Evolutionary conservation across 441 rosid species (phyloP), one percentile per base, ranked within the genome.

Genomic region (Aleurites moluccanus): DNA sequence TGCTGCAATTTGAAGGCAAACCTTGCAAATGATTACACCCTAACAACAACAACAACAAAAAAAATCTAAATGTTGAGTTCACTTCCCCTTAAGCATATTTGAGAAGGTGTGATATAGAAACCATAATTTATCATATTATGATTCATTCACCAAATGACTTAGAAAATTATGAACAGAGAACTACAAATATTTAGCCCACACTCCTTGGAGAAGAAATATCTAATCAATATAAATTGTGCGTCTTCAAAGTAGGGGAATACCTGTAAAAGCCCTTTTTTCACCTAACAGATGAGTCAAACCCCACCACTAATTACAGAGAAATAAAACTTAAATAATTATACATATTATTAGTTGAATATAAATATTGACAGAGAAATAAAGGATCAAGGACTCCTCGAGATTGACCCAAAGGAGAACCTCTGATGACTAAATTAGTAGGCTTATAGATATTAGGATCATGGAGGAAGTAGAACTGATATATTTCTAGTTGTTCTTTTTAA

Each of bases 161-260:
- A 25, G 14, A 42, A 15, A 40, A 10, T 25, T 7, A n/a, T 55
- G 3, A n/a, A 55, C 1, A 10, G 33, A 57, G 6, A 55, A n/a
- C 7, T n/a, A n/a, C 27, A 55, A 13, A 2, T 9, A 64, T 3
- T 8, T 11, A 38, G 0, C n/a, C 30, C 69, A 21, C 30, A 42
- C 52, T 64, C 6, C 25, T 21, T 16, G 25, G 13, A 40, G 14
- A 11, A 45, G 15, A 49, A 14, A 55, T 38, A 42, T 35, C 59
- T 16, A 70, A 33, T 56, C 23, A 38, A 55, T 45, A 74, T 15
- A 73, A 61, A 73, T n/a, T 40, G 2, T 53, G 10, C 44, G 60
- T 68, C 73, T 68, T 20, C 18, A 63, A 62, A 50, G n/a, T 28
- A 52, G 44, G 13, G 10, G 28, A n/a, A 10, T 16, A 62, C 45